These are phyloP conservation scores for Saraca asoca DNA, from an alignment of 331 rosid species.

Conservation along the genomic window DNA sequence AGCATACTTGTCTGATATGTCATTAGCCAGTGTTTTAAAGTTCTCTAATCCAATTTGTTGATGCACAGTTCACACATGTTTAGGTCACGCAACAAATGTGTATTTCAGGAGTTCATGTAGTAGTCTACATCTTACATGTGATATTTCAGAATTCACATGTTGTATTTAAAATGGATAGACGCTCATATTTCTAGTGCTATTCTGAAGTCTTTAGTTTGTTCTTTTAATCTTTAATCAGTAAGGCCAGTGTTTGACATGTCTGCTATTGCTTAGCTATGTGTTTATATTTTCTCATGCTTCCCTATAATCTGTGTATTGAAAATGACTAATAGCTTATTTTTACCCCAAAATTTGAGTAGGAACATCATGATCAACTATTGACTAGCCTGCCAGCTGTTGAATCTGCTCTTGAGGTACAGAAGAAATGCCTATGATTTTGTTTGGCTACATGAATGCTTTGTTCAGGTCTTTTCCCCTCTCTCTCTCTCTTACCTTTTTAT, in stretches of 20 bases:
- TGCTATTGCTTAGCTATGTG: conserved; percentile 12
- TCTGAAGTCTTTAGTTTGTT: conserved; percentile 31
- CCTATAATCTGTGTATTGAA: conserved; percentile 20
- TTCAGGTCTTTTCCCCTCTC: conserved; percentile 10
- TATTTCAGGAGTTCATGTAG: conserved; percentile 26
- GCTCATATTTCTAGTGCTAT: conserved; percentile 15
- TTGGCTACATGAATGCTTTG: conserved; percentile 17
- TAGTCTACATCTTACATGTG: conserved; percentile 20
- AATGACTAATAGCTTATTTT: conserved; percentile 18
- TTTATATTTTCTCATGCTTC: conserved; percentile 23
- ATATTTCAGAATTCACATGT: conserved; percentile 7
- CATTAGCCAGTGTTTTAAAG: conserved; percentile 6
- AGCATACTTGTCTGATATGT: conserved; percentile 21
- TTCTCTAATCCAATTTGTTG: conserved; percentile 24
- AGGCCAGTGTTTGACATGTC: conserved; percentile 23
- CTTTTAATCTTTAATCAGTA: conserved; percentile 17
- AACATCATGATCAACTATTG: conserved; percentile 93
- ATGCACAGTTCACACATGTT: conserved; percentile 13
- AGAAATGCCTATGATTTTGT: conserved; percentile 10
- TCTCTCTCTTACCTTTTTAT: conserved; percentile 2
- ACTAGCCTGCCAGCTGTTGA: conserved; percentile 81
- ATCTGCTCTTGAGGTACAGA: conserved; percentile 84
- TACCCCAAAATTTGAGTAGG: conserved; percentile 51
- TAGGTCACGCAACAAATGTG: conserved; percentile 5
- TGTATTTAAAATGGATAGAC: conserved; percentile 15